Percentiles rank a stretch among this genome's conserved stretches.
phyloP scores from a whole-genome alignment of 2,329 filamentous ascomycete species.

The Xylariomycetidae sp. region DNA sequence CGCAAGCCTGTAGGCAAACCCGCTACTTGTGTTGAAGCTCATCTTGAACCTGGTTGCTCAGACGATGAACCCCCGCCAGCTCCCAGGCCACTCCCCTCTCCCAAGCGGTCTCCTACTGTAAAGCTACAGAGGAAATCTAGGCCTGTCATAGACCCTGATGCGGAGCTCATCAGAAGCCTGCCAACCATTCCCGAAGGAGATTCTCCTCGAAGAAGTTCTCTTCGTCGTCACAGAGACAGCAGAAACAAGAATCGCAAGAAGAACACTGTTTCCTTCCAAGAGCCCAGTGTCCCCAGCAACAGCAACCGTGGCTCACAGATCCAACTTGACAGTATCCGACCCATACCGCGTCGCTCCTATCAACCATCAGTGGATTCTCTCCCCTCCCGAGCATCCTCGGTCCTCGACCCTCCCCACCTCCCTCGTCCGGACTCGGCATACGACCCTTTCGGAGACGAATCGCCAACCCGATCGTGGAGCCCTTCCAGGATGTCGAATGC shows the following conservation, averaged over 20 bases:
- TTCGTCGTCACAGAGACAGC: constrained; percentile 24
- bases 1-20: constrained; percentile 21
- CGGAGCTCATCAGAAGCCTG: constrained; percentile 33
- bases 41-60: too few relatives aligned
- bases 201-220: constrained; percentile 34
- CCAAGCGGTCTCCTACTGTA: constrained; percentile 32
- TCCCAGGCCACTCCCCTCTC: too few relatives aligned
- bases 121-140: constrained; percentile 44
- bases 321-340: constrained; percentile 36
- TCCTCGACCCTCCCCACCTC: constrained; percentile 54
- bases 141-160: constrained; percentile 20
- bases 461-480: constrained; percentile 55
- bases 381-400: constrained; percentile 40
- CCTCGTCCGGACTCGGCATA: constrained; percentile 60
- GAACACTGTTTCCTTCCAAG: constrained; percentile 9
- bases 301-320: constrained; percentile 38
- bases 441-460: constrained; percentile 45
- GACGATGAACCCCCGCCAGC: too few relatives aligned
- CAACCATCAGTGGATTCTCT: constrained; percentile 46
- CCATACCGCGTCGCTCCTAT: constrained; percentile 40
- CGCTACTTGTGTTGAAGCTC: too few relatives aligned
- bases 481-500: constrained; percentile 42
- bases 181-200: constrained; percentile 47
- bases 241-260: constrained; percentile 18
- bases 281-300: constrained; percentile 15